Base-by-base conservation (phyloP, 2,329 filamentous ascomycete species). In the Sphaerulina vaccinii region DNA sequence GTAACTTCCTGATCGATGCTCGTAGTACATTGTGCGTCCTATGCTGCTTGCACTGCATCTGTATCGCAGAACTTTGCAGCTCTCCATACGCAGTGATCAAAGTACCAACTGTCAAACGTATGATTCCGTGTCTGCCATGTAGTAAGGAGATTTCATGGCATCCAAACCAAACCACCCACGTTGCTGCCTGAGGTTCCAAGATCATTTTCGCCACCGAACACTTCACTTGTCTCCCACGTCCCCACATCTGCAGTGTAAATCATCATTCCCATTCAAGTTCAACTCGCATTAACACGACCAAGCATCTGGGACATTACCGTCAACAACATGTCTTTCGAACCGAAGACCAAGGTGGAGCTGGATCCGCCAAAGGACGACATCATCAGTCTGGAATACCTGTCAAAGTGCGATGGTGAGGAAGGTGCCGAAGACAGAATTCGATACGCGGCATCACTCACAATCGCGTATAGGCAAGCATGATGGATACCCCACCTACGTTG, bases 321-420 rank as follows among this genome's bases (percentile, higher is more conserved):
- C 18, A 21, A 16, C 52, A 62, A n/a, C 36, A 67, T 67, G 65
- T 61, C 62, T 62, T 95, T 95, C 64, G 86, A 88, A 68, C 89
- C 90, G 37, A 95, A 93, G 72, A 75, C 76, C 22, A 80, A 88
- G 2, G 85, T 93, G 54, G 74, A 84, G 51, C 82, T 99, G 53
- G 79, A 86, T 52, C 86, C 90, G 32, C 93, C 93, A 11, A 97
- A 95, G 74, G 81, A 90, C 67, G 91, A 96, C 65, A 81, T 82
- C 32, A 96, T 99, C 64, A 84, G 85, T n/a, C 66, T 79, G 1
- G 88, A 93, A 52, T 84, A 92, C 63, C 79, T 99, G 56, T 79
- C 85, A 33, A 86, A 87, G 69, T 90, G 89, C 63, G 83, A 93
- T 68, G 93, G 93, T 95, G 77, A 65, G 83, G 37, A 46, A 48